Base-by-base conservation (phyloP, 768 basidiomycete genomes). In the Lactarius deliciosus region DNA sequence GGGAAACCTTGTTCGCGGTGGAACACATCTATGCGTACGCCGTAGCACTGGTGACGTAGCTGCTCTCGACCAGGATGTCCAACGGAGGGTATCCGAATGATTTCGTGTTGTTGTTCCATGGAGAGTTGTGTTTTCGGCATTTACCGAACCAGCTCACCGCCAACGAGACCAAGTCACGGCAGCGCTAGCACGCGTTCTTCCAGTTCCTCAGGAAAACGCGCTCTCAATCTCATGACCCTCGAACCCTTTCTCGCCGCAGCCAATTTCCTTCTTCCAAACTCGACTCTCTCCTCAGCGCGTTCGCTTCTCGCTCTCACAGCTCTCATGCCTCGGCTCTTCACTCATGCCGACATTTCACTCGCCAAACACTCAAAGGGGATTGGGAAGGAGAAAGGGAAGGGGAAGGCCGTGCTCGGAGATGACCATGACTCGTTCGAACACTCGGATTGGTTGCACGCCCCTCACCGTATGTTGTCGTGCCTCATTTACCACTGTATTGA, bases 1-100 rank as follows among this genome's bases (percentile, higher is more conserved):
- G 90, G 82, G 72, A 93, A 94, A 47, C 80, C 79, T 76, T 92
- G 89, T 75, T 90, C 87, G 71, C 77, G 76, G 70, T 83, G 79
- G 74, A 89, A 90, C 64, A 90, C 86, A 40, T 77, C 77, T 64
- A 85, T 81, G 66, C 85, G 77, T 61, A 92, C 80, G 71, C 82
- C 77, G 76, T 84, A 83, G 77, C 91, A 93, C 72, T 90, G 85
- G 72, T 88, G 81, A 11, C 82, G 77, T 64, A 91, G 83, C 66
- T 75, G 74, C 61, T 79, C 77, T 30, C 81, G 80, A 57, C 71
- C 74, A 4, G 69, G 57, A 66, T 79, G 75, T 55, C 77, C 81
- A 15, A 71, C 70, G 34, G 74, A 72, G 30, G 79, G 78, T 9
- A 82, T 76, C 58, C 81, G 66, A 69, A 90, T 70, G 64, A 90